Percentiles rank a stretch among this genome's conserved stretches.
phyloP scores from a whole-genome alignment of 2,329 filamentous ascomycete species.

The Aspergillus sp. region DNA sequence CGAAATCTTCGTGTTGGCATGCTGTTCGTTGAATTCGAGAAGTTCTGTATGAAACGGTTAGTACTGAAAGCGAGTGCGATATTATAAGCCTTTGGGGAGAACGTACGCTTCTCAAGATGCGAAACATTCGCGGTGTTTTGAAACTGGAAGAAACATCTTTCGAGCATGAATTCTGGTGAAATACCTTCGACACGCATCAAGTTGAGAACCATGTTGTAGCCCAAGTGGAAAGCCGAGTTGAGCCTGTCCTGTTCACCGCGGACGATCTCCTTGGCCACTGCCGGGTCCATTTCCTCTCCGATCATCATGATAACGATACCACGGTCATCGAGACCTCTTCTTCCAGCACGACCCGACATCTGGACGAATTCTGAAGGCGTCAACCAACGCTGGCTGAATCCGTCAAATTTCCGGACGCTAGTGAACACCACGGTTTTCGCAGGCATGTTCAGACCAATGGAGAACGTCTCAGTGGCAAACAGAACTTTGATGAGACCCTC shows the following conservation, averaged over 20 bases:
- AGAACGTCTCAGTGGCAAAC: constrained; percentile 97
- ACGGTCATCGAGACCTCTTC: constrained; percentile 92
- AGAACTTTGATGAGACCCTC: constrained; percentile 96
- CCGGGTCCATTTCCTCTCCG: constrained; percentile 89
- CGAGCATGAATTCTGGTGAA: constrained; percentile 97
- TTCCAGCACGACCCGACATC: constrained; percentile 95
- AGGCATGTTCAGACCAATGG: constrained; percentile 97
- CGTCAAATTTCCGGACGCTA: constrained; percentile 91
- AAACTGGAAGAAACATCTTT: constrained; percentile 96
- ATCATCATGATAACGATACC: constrained; percentile 99
- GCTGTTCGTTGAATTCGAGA: constrained; percentile 67
- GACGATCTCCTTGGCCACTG: constrained; percentile 89
- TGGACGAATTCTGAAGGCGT: constrained; percentile 96
- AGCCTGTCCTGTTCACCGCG: constrained; percentile 94
- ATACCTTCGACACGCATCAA: constrained; percentile 97
- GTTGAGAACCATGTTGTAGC: constrained; percentile 99
- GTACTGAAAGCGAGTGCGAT: too few species aligned
- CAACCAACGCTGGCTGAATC: constrained; percentile 69
- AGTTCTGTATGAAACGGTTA: constrained; percentile 49
- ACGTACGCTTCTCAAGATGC: constrained; percentile 61
- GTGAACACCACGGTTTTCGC: constrained; percentile 99
- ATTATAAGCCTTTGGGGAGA: too few species aligned
- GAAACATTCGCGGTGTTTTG: constrained; percentile 89
- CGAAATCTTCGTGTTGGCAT: constrained; percentile 65
- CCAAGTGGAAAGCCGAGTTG: constrained; percentile 94